A percentile compares a stretch with the other conserved stretches of the same genome.
Conservation (phyloP, 2,329 filamentous ascomycete species). For the Scolecobasidium constrictum region DNA sequence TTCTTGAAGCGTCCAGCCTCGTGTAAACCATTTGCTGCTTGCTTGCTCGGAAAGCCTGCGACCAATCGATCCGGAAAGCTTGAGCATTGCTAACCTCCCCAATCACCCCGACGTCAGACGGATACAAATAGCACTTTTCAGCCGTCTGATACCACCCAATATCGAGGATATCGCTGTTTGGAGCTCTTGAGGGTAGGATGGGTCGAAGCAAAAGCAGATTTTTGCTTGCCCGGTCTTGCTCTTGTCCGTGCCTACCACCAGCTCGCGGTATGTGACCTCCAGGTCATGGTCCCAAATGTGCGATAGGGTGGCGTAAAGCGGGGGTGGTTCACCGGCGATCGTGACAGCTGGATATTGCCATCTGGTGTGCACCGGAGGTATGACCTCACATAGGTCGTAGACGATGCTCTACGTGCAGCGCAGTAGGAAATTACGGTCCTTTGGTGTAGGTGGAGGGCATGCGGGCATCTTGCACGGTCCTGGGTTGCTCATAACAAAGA, state of each 20-base stretch:
- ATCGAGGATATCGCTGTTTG: slow-evolving; percentile 9
- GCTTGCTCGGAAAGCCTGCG: slow-evolving; percentile 12
- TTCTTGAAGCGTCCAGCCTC: slow-evolving; percentile 14
- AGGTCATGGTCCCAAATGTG: not conserved
- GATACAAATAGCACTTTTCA: slow-evolving; percentile 10
- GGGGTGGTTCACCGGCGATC: no score
- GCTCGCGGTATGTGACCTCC: not conserved
- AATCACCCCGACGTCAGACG: slow-evolving; percentile 9
- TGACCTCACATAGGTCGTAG: no score
- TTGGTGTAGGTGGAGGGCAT: no score
- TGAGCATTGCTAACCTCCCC: slow-evolving; percentile 6
- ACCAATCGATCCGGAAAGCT: slow-evolving; percentile 7
- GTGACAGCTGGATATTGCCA: no score
- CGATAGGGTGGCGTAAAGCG: not conserved
- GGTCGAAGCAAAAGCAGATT: slow-evolving; percentile 1
- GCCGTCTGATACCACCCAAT: slow-evolving; percentile 11
- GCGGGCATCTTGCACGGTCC: no score
- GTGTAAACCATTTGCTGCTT: slow-evolving; percentile 13
- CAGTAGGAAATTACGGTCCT: no score
- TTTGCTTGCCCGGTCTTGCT: not conserved
- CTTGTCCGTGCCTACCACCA: not conserved
- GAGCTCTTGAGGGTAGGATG: slow-evolving; percentile 2
- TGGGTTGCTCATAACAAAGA: no score
- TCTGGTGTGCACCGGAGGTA: no score
- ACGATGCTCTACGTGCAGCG: no score